A percentile compares a stretch with the other conserved stretches of the same genome.
Conservation (phyloP, 2,329 filamentous ascomycete species). For the Tolypocladium endophyticum region DNA sequence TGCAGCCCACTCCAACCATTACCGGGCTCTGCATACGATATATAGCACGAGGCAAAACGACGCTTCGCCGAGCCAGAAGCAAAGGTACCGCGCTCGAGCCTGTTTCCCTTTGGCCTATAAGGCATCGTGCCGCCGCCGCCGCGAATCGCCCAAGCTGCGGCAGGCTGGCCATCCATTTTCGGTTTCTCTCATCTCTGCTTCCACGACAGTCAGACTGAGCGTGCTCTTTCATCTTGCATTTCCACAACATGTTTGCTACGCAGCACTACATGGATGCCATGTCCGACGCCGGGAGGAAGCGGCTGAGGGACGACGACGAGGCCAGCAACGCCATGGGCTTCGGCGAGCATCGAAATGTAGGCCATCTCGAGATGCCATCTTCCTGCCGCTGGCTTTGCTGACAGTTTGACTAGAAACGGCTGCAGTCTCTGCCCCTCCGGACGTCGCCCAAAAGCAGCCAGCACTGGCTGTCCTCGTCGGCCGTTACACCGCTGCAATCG, state of each 20-base stretch:
- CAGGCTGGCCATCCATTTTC: background rate
- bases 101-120: background rate
- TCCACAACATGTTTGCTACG: constrained; percentile 25
- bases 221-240: background rate
- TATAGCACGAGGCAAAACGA: background rate
- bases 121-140: background rate
- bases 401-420: constrained; percentile 34
- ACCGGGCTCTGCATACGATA: background rate
- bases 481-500: constrained; percentile 28
- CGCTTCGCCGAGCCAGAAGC: background rate
- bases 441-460: constrained; percentile 27
- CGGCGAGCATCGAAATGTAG: constrained; percentile 39
- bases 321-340: constrained; percentile 28
- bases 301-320: constrained; percentile 35
- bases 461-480: constrained; percentile 17
- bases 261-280: constrained; percentile 19
- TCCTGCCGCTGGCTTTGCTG: constrained; percentile 2
- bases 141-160: background rate
- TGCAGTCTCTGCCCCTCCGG: constrained; percentile 41
- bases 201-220: background rate
- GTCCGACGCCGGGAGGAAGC: constrained; percentile 30
- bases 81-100: background rate
- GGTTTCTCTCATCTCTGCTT: no score
- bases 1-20: background rate
- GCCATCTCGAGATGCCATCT: constrained; percentile 6